Evolutionary conservation across 2,329 filamentous ascomycete species (phyloP).

Genomic region (Cladosporium sphaerospermum): DNA sequence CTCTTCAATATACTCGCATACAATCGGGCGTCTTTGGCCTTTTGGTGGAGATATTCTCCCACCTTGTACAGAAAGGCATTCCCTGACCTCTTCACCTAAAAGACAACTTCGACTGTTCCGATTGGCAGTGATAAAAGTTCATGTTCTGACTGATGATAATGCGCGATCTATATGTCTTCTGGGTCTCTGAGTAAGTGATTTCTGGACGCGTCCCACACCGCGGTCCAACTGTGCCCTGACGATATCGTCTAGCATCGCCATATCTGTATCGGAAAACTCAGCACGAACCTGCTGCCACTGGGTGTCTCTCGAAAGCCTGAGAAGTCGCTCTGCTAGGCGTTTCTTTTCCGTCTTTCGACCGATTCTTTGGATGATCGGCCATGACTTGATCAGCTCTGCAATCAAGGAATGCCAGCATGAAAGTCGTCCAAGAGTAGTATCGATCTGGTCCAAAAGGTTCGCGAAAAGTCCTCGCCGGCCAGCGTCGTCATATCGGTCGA

Average conservation of each 20-base stretch:
- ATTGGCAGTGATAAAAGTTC: neutral
- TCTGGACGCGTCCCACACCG: neutral
- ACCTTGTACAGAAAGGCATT: neutral
- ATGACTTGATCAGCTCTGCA: conserved; percentile 2
- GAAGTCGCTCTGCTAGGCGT: conserved; percentile 5
- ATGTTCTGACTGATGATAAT: neutral
- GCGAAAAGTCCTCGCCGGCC: conserved; percentile 4
- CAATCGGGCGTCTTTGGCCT: neutral
- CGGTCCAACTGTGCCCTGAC: neutral
- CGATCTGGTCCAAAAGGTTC: conserved; percentile 4
- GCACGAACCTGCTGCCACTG: conserved; percentile 1
- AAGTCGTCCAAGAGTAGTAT: conserved; percentile 3
- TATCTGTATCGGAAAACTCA: conserved; percentile 3
- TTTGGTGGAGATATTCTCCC: neutral
- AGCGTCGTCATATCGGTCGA: conserved; percentile 1
- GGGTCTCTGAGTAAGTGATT: neutral
- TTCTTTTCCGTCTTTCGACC: conserved; percentile 5
- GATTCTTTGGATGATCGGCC: conserved; percentile 1
- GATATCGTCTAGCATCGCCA: conserved; percentile 4
- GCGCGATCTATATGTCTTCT: conserved; percentile 4
- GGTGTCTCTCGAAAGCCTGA: conserved; percentile 1
- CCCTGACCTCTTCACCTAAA: neutral
- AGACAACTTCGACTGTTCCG: neutral
- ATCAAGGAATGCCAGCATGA: conserved; percentile 5
- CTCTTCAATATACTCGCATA: neutral